Percentiles rank a stretch among this genome's conserved stretches.
Conservation (phyloP, 75 land plant genomes). For the Selaginella moellendorffii region DNA sequence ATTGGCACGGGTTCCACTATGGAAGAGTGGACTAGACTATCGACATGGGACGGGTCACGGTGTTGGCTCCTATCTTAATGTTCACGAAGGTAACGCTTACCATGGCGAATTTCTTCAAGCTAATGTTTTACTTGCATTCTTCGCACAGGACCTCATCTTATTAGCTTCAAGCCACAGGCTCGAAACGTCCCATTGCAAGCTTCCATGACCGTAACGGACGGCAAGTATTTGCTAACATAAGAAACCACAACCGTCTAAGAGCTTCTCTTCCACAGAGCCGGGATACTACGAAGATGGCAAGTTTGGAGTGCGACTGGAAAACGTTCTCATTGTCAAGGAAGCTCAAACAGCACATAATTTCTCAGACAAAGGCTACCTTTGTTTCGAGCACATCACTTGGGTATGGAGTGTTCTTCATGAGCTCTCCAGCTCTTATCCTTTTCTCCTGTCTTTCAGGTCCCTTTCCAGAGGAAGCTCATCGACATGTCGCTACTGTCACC, state of each 20-base stretch:
- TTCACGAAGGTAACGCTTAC: slow-evolving; percentile 74
- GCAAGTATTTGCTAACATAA: slow-evolving; percentile 8
- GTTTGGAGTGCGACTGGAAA: slow-evolving; percentile 93
- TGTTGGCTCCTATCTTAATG: slow-evolving; percentile 86
- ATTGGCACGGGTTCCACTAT: slow-evolving; percentile 82
- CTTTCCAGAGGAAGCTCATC: slow-evolving; percentile 85
- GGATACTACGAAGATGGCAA: slow-evolving; percentile 98
- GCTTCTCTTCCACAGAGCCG: slow-evolving; percentile 42
- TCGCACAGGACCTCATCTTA: slow-evolving; percentile 90
- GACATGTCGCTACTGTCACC: slow-evolving; percentile 43
- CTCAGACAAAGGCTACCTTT: slow-evolving; percentile 82
- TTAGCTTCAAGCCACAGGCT: slow-evolving; percentile 83
- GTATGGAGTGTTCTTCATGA: slow-evolving; percentile 27
- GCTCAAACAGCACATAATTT: slow-evolving; percentile 78
- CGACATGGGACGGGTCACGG: slow-evolving; percentile 99
- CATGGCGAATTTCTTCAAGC: neutral
- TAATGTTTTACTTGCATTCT: slow-evolving; percentile 3
- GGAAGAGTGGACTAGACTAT: slow-evolving; percentile 93
- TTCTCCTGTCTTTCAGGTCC: slow-evolving; percentile 38
- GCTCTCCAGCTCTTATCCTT: neutral
- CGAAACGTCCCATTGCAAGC: slow-evolving; percentile 77
- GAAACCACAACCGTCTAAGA: neutral
- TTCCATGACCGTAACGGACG: slow-evolving; percentile 98
- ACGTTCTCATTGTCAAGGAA: slow-evolving; percentile 80
- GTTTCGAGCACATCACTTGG: slow-evolving; percentile 97